Base-by-base conservation (phyloP, 2,329 filamentous ascomycete genomes). In the Monosporascus ibericus region DNA sequence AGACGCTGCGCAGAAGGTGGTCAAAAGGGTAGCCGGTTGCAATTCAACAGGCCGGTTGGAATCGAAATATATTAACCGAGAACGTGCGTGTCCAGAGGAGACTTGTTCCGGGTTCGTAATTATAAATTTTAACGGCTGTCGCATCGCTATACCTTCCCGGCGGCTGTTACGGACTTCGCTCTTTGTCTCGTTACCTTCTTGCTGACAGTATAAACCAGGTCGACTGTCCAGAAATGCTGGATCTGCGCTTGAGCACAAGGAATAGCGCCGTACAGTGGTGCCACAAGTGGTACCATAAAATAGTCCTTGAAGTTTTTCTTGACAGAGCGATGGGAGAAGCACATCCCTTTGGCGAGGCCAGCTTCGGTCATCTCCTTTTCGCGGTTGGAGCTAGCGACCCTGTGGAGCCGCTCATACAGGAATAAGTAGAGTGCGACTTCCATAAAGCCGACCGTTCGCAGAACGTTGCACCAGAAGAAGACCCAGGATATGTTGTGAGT, bases 171-270 rank as follows among this genome's bases (percentile, higher is more conserved):
- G 3, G 74, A 73, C 53, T 75, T 75, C 34, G 72, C 69, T 57
- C 76, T 69, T 65, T 79, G 74, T 52, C 80, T 70, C 2, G 76
- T 80, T 61, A 82, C 79, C 65, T 89, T 90, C 68, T 84, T 82
- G 72, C 84, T 88, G 62, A 90, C 86, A 0, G 82, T 80, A 68
- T 90, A 90, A 11, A 86, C 82, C 58, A 90, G 66, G 52, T 86
- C 76, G 36, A 85, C 72, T 0, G 83, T 87, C 79, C 84, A 89
- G 63, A 89, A 82, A 65, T 90, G 86, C 63, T 77, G 81, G 51
- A 88, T 68, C 57, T 86, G 80, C 2, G 86, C 86, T 57, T 88
- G 84, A 5, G 84, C 75, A 44, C 82, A 81, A 0, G 86, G 86
- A 18, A 88, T 78, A 0, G 84, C 79, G 18, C 86, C 86, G 60